Base-by-base conservation (phyloP, 176 grass and related monocot species). In the Paspalum vaginatum region DNA sequence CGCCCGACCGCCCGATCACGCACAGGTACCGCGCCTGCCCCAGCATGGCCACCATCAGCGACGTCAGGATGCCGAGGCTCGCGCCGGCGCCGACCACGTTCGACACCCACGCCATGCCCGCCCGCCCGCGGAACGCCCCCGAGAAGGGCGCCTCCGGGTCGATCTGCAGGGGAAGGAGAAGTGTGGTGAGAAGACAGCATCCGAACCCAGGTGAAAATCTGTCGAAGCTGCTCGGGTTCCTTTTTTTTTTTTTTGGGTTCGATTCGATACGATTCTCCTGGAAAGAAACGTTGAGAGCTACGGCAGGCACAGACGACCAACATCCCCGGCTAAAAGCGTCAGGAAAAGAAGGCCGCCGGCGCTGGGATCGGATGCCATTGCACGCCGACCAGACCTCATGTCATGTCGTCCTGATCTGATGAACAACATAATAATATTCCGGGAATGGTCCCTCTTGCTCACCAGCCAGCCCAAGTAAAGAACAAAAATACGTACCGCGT, bases 11-110 rank as follows among this genome's bases (percentile, higher is more conserved):
- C 22, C 88, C 92, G 77, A 99, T 95, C 55, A 95, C 96, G 49
- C 96, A 99, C 8, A 99, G 74, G 73, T 99, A 99, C 53, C 96
- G 77, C 0, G 96, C 96, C 79, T 99, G 96, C 0, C 96, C 96
- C 63, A 99, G 74, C 96, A 95, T 99, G 40, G 96, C 81, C 14
- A 93, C 92, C 86, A 95, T 77, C 6, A 99, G 85, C 21, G 96
- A 99, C 63, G 96, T 95, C 39, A 99, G 76, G 86, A 99, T 99
- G 41, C 96, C 96, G 2, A 93, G 84, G 81, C 96, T 89, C 0
- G 96, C 96, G 7, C 96, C 96, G 2, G 62, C 84, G 8, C 90
- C 96, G 25, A 95, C 88, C 59, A 95, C 88, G 61, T 95, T 99
- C 7, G 96, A 99, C 62, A 88, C 96, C 96, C 92, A 99, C 17